Percentiles rank a stretch among this genome's conserved stretches.
phyloP scores from a whole-genome alignment of 2,329 filamentous ascomycete species.

The Sclerotinia borealis region DNA sequence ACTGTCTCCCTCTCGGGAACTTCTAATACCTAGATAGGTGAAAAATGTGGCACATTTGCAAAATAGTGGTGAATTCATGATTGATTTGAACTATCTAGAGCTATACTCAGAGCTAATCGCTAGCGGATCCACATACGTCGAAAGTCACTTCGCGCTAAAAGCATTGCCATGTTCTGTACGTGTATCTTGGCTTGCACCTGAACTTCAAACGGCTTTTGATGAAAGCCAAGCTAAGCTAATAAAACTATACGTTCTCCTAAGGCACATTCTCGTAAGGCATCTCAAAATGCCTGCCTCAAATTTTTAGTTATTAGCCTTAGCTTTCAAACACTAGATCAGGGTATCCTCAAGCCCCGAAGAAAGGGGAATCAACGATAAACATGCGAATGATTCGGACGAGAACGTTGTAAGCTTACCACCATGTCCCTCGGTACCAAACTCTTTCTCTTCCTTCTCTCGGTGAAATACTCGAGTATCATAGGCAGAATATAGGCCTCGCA shows the following conservation, averaged over 20 bases:
- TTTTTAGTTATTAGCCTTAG: neutral
- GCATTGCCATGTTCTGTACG: neutral
- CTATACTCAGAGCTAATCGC: too few relatives aligned
- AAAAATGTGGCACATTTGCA: neutral
- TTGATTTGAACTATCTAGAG: too few relatives aligned
- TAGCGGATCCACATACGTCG: too few relatives aligned
- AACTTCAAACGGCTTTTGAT: neutral
- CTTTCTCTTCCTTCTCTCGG: neutral
- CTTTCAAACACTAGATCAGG: neutral
- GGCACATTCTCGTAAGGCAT: neutral
- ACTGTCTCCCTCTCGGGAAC: neutral
- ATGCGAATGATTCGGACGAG: neutral
- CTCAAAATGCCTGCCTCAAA: neutral
- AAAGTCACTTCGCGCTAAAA: too few relatives aligned
- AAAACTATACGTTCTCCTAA: neutral
- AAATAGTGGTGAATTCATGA: neutral
- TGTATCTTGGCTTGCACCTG: slow-evolving; percentile 6
- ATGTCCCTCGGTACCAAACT: slow-evolving; percentile 1
- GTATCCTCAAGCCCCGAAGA: neutral
- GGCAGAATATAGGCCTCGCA: neutral
- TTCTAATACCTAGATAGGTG: neutral
- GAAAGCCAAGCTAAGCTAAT: neutral
- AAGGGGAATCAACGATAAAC: neutral
- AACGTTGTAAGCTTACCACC: slow-evolving; percentile 14
- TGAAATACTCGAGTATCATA: neutral